A percentile compares a stretch with the other conserved stretches of the same genome.
Conservation (phyloP, 768 basidiomycete species). For the Boletus rubropictus region DNA sequence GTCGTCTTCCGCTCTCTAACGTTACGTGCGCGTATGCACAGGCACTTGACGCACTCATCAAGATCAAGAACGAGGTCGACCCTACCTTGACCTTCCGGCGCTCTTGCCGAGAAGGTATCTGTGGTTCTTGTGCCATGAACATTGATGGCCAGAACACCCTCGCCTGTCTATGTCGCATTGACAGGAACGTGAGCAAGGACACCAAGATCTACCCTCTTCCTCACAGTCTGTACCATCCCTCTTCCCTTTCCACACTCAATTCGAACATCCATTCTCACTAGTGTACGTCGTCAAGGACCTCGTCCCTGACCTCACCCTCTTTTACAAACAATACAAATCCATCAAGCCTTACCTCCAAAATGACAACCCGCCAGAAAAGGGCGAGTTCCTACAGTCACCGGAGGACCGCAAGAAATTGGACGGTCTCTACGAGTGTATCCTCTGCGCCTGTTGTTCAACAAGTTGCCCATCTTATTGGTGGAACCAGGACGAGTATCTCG, state of each 20-base stretch:
- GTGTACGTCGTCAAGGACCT: slow-evolving; percentile 99
- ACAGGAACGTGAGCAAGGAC: slow-evolving; percentile 63
- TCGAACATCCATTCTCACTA: slow-evolving; percentile 25
- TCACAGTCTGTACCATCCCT: slow-evolving; percentile 63
- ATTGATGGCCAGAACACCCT: slow-evolving; percentile 97
- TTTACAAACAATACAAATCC: slow-evolving; percentile 99
- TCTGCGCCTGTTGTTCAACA: slow-evolving; percentile 96
- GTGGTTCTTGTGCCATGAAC: slow-evolving; percentile 99
- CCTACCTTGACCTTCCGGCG: slow-evolving; percentile 95
- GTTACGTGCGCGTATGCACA: slow-evolving; percentile 15
- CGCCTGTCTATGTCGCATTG: slow-evolving; percentile 94
- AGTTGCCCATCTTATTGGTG: slow-evolving; percentile 99
- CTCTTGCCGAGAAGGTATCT: slow-evolving; percentile 92
- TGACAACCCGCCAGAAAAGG: slow-evolving; percentile 78
- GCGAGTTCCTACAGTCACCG: slow-evolving; percentile 83
- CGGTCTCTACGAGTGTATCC: slow-evolving; percentile 96
- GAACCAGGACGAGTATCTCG: slow-evolving; percentile 98
- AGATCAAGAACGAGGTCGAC: slow-evolving; percentile 98
- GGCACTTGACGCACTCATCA: slow-evolving; percentile 91
- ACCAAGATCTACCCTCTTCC: slow-evolving; percentile 95
- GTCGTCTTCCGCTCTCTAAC: slow-evolving; percentile 4
- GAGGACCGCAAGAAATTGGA: slow-evolving; percentile 95
- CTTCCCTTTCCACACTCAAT: not conserved
- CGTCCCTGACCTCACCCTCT: slow-evolving; percentile 83
- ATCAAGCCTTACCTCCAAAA: slow-evolving; percentile 96